These are phyloP conservation scores for Lavandula angustifolia DNA, from an alignment of 257 asterid genomes.

Conservation along the genomic window DNA sequence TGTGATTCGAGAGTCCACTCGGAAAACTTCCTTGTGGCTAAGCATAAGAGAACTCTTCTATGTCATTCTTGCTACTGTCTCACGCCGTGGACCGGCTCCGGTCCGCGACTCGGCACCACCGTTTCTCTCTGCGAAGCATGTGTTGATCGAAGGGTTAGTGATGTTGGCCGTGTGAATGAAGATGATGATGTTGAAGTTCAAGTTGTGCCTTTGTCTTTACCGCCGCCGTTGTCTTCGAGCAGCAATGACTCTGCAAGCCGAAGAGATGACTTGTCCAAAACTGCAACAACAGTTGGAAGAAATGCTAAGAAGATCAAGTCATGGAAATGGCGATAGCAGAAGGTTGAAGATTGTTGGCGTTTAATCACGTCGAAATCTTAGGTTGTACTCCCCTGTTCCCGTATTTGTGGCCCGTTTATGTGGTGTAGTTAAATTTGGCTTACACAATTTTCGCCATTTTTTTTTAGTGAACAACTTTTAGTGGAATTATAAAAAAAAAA, in stretches of 20 bases:
- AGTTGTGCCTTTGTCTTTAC: constrained; percentile 64
- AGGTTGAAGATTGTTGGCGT: too few species aligned
- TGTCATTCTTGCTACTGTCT: constrained; percentile 65
- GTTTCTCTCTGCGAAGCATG: constrained; percentile 61
- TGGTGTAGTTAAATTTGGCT: too few species aligned
- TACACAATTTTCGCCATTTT: too few species aligned
- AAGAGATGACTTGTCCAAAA: background rate
- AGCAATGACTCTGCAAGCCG: constrained; percentile 29
- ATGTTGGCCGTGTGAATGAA: background rate
- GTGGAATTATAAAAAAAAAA: too few species aligned
- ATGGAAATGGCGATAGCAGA: constrained; percentile 41
- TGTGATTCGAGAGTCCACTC: constrained; percentile 71
- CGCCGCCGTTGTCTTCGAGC: constrained; percentile 38
- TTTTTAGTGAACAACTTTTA: too few species aligned
- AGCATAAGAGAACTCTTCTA: constrained; percentile 64
- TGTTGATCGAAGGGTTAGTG: background rate
- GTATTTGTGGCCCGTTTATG: too few species aligned
- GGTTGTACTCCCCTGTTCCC: too few species aligned
- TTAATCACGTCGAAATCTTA: background rate
- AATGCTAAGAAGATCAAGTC: constrained; percentile 28
- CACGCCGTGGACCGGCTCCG: constrained; percentile 80
- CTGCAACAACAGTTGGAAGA: too few species aligned
- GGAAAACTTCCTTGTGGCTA: constrained; percentile 71
- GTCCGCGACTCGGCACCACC: constrained; percentile 55
- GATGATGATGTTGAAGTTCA: constrained; percentile 63